A percentile compares a stretch with the other conserved stretches of the same genome.
These are phyloP conservation scores for Exophiala viscosa DNA, from an alignment of 2,329 filamentous ascomycete species.

Conservation along the genomic window DNA sequence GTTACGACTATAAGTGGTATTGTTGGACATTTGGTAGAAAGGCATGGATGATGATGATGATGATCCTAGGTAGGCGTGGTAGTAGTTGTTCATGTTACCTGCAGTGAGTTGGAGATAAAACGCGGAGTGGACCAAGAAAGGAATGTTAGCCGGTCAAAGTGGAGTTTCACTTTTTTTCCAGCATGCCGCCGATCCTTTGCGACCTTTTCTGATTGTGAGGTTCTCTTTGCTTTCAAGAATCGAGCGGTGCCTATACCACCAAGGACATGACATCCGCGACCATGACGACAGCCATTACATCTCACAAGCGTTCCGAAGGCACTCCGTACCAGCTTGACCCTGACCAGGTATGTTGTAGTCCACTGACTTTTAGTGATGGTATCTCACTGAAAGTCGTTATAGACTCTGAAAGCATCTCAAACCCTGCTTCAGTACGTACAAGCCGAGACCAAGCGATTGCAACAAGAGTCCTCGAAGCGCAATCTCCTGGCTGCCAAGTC, in stretches of 20 bases:
- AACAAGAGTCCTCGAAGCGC: slow-evolving; percentile 49
- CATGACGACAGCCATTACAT: slow-evolving; percentile 3
- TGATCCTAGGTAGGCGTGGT: too few relatives aligned
- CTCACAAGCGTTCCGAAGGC: slow-evolving; percentile 12
- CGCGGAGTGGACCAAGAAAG: too few relatives aligned
- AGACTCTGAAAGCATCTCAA: slow-evolving; percentile 58
- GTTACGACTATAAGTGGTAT: too few relatives aligned
- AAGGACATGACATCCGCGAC: slow-evolving; percentile 8
- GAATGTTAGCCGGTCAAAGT: too few relatives aligned
- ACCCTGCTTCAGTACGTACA: slow-evolving; percentile 58
- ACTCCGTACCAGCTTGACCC: slow-evolving; percentile 47
- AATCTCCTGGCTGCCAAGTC: slow-evolving; percentile 50
- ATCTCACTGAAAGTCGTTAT: slow-evolving; percentile 20
- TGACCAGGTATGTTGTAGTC: slow-evolving; percentile 38
- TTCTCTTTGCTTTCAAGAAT: not conserved
- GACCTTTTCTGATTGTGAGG: too few relatives aligned
- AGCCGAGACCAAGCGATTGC: slow-evolving; percentile 46
- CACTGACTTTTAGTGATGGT: not conserved
- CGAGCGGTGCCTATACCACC: not conserved
- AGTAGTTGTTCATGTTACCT: too few relatives aligned
- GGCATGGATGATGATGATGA: too few relatives aligned
- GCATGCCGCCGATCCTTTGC: too few relatives aligned
- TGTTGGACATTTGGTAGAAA: too few relatives aligned
- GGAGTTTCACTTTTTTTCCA: too few relatives aligned
- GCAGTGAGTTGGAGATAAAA: too few relatives aligned